Conservation (phyloP, 2,329 filamentous ascomycete species). For the Westerdykella ornata region DNA sequence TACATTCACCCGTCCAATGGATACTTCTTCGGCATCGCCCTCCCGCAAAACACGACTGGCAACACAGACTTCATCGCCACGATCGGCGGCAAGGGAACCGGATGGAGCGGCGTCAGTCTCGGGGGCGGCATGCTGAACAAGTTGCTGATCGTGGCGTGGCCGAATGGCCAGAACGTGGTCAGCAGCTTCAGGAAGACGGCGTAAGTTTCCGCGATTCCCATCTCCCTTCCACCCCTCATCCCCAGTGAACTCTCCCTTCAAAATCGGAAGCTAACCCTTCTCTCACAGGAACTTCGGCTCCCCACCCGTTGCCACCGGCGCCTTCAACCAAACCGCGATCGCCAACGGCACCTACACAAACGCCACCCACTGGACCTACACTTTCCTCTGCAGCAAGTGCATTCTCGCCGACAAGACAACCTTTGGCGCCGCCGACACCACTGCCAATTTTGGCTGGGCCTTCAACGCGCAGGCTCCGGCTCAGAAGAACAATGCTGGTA, state of each 20-base stretch:
- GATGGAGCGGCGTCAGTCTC: slow-evolving; percentile 47
- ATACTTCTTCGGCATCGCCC: slow-evolving; percentile 46
- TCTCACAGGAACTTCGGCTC: slow-evolving; percentile 40
- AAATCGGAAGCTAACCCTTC: background rate
- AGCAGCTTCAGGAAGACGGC: slow-evolving; percentile 41
- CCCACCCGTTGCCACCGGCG: slow-evolving; percentile 42
- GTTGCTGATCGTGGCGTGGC: slow-evolving; percentile 48
- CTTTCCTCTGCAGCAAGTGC: slow-evolving; percentile 46
- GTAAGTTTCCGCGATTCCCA: slow-evolving; percentile 8
- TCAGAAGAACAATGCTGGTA: slow-evolving; percentile 12
- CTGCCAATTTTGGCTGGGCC: slow-evolving; percentile 20
- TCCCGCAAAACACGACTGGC: slow-evolving; percentile 38
- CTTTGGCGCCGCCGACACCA: slow-evolving; percentile 17
- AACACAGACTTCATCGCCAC: slow-evolving; percentile 49
- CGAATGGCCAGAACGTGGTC: slow-evolving; percentile 42
- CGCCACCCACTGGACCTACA: slow-evolving; percentile 48
- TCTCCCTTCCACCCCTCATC: background rate
- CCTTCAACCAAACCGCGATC: slow-evolving; percentile 42
- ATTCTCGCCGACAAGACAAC: slow-evolving; percentile 26
- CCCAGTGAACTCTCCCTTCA: background rate
- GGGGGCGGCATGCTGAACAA: slow-evolving; percentile 44
- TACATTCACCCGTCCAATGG: slow-evolving; percentile 27
- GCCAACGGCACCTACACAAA: slow-evolving; percentile 49
- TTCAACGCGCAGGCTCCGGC: slow-evolving; percentile 16
- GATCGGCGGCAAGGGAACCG: slow-evolving; percentile 43